Conservation (phyloP, 2,329 filamentous ascomycete species). For the Bipolaris bicolor region DNA sequence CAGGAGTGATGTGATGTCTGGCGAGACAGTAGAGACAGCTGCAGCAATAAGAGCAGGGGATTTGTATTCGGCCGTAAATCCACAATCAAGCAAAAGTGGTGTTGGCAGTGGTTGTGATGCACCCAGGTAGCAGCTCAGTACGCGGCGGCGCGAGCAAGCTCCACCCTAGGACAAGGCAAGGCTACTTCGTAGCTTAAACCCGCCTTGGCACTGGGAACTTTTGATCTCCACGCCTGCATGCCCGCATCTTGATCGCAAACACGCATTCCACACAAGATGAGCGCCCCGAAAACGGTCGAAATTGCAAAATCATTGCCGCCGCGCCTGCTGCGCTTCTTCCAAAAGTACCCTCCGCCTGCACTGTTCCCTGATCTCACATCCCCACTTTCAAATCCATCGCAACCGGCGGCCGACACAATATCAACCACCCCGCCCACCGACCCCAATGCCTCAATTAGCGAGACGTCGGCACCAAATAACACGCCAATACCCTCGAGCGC, state of each 20-base stretch:
- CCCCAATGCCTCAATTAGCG: conserved; percentile 49
- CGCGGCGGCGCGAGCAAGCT: conserved; percentile 25
- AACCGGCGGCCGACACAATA: conserved; percentile 17
- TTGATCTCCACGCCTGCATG: conserved; percentile 7
- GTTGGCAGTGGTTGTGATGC: conserved; percentile 15
- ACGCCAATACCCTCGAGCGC: conserved; percentile 18
- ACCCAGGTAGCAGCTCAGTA: conserved; percentile 27
- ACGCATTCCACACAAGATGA: conserved; percentile 30
- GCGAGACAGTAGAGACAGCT: neutral
- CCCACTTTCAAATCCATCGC: conserved; percentile 16
- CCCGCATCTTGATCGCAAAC: conserved; percentile 7
- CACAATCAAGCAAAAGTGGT: conserved; percentile 4
- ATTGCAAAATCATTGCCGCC: conserved; percentile 76
- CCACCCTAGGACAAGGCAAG: conserved; percentile 2
- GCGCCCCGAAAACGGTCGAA: conserved; percentile 48
- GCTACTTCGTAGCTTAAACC: conserved; percentile 3
- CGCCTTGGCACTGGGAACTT: conserved; percentile 24
- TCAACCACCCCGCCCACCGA: conserved; percentile 39
- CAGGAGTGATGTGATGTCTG: conserved; percentile 20
- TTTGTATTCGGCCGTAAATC: neutral
- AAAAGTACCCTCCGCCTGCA: conserved; percentile 77
- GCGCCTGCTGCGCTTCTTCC: conserved; percentile 84
- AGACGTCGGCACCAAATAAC: conserved; percentile 39
- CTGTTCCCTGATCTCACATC: conserved; percentile 49
- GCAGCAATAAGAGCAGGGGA: neutral